These are phyloP conservation scores for Verbascum thapsus DNA, from an alignment of 257 asterid species.

Conservation along the genomic window DNA sequence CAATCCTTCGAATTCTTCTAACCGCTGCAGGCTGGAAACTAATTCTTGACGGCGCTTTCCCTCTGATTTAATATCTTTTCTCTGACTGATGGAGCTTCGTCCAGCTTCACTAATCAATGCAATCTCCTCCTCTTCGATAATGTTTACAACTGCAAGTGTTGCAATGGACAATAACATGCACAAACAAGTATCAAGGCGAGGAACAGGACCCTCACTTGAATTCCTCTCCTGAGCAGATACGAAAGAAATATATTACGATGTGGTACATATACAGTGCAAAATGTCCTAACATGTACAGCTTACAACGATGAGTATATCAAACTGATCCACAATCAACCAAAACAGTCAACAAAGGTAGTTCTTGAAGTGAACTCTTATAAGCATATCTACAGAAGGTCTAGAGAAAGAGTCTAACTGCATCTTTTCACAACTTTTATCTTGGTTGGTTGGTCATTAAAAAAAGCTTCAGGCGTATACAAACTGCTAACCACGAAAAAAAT, in stretches of 20 bases:
- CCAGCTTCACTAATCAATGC: constrained; percentile 46
- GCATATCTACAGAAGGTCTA: no score
- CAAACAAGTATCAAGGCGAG: constrained; percentile 90
- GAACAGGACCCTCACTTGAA: constrained; percentile 91
- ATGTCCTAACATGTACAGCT: constrained; percentile 24
- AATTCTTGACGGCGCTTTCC: constrained; percentile 75
- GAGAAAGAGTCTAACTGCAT: no score
- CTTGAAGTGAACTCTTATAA: constrained; percentile 9
- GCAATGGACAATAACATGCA: constrained; percentile 83
- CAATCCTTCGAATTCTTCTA: constrained; percentile 85
- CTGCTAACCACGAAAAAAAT: constrained; percentile 23
- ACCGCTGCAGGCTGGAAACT: constrained; percentile 77
- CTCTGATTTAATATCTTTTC: constrained; percentile 44
- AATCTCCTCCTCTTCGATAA: constrained; percentile 81
- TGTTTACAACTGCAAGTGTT: constrained; percentile 74
- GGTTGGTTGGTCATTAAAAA: constrained; percentile 13
- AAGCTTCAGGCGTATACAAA: not conserved
- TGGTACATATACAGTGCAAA: constrained; percentile 19
- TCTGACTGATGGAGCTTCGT: constrained; percentile 40
- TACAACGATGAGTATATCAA: constrained; percentile 23
- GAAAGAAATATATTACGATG: constrained; percentile 28
- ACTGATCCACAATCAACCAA: constrained; percentile 12
- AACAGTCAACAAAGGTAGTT: constrained; percentile 2
- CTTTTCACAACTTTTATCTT: not conserved
- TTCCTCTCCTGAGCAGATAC: constrained; percentile 72